Evolutionary conservation across 169 alveolate genomes (phyloP).

Genomic region (Plasmodium cynomolgi): DNA sequence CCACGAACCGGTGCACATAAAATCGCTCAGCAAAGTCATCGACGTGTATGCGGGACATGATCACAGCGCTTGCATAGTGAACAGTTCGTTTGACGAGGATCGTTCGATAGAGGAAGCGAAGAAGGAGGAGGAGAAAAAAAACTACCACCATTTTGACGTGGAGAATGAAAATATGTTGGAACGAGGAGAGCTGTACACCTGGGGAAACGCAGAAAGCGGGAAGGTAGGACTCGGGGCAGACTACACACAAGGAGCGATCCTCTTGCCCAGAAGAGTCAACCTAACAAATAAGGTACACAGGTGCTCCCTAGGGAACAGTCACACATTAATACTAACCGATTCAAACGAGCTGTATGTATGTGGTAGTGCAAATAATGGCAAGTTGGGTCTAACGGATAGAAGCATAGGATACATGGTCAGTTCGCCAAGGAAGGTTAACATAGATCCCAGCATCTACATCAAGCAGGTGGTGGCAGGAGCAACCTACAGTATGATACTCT

Average conservation of each 20-base stretch:
- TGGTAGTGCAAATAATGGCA: slow-evolving; percentile 89
- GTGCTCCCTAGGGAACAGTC: slow-evolving; percentile 87
- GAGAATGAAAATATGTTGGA: neutral
- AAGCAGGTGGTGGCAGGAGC: slow-evolving; percentile 81
- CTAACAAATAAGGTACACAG: slow-evolving; percentile 80
- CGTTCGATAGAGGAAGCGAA: neutral
- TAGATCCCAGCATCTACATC: slow-evolving; percentile 68
- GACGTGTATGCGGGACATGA: slow-evolving; percentile 89
- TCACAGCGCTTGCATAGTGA: slow-evolving; percentile 88
- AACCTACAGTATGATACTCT: slow-evolving; percentile 78
- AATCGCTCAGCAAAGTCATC: slow-evolving; percentile 83
- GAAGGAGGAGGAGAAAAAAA: slow-evolving; percentile 46
- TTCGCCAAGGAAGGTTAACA: slow-evolving; percentile 38
- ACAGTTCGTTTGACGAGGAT: slow-evolving; percentile 17
- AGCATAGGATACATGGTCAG: slow-evolving; percentile 13
- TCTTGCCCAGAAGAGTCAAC: slow-evolving; percentile 85
- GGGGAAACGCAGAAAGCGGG: slow-evolving; percentile 91
- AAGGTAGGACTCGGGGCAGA: slow-evolving; percentile 90
- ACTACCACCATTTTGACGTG: neutral
- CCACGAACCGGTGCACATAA: slow-evolving; percentile 84
- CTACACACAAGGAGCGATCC: slow-evolving; percentile 78
- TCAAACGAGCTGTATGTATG: slow-evolving; percentile 84
- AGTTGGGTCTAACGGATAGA: slow-evolving; percentile 75
- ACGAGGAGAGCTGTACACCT: slow-evolving; percentile 87
- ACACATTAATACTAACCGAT: slow-evolving; percentile 83